These are phyloP conservation scores for Fraxinus americana DNA, from an alignment of 257 asterid species.

Conservation along the genomic window DNA sequence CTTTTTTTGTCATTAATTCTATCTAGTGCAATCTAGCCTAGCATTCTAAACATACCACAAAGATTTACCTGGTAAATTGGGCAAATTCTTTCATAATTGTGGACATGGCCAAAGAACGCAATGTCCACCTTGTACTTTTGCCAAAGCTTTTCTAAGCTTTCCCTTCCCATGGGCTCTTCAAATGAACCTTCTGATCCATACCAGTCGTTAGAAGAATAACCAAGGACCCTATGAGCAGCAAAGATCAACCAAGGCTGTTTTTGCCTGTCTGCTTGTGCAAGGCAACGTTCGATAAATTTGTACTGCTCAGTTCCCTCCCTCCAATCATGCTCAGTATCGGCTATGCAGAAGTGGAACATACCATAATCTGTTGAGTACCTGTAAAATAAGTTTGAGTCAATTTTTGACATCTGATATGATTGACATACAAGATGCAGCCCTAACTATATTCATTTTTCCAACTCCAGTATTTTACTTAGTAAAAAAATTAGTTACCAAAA, in stretches of 20 bases:
- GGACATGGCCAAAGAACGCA: slow-evolving; percentile 49
- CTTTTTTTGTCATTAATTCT: background rate
- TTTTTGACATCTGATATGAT: background rate
- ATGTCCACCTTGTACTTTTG: slow-evolving; percentile 48
- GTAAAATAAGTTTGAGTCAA: background rate
- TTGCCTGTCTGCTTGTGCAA: slow-evolving; percentile 41
- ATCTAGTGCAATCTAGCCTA: too few relatives aligned
- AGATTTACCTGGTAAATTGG: slow-evolving; percentile 45
- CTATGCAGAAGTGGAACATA: slow-evolving; percentile 46
- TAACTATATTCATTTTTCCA: too few relatives aligned
- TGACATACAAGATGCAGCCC: background rate
- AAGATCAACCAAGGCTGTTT: slow-evolving; percentile 48
- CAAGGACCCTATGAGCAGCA: slow-evolving; percentile 46
- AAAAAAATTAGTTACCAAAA: slow-evolving; percentile 38
- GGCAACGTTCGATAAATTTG: slow-evolving; percentile 36
- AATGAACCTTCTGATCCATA: slow-evolving; percentile 43
- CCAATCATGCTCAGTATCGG: slow-evolving; percentile 48
- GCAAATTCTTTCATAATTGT: slow-evolving; percentile 47
- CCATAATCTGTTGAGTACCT: slow-evolving; percentile 49
- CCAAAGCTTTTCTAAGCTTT: slow-evolving; percentile 49
- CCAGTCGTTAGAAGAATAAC: slow-evolving; percentile 40
- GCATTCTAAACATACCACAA: background rate
- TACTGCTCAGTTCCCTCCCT: slow-evolving; percentile 47
- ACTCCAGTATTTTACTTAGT: slow-evolving; percentile 14
- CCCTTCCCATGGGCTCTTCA: slow-evolving; percentile 53